These are phyloP conservation scores for Arctostaphylos glauca DNA, from an alignment of 148 eudicot species.

Conservation along the genomic window DNA sequence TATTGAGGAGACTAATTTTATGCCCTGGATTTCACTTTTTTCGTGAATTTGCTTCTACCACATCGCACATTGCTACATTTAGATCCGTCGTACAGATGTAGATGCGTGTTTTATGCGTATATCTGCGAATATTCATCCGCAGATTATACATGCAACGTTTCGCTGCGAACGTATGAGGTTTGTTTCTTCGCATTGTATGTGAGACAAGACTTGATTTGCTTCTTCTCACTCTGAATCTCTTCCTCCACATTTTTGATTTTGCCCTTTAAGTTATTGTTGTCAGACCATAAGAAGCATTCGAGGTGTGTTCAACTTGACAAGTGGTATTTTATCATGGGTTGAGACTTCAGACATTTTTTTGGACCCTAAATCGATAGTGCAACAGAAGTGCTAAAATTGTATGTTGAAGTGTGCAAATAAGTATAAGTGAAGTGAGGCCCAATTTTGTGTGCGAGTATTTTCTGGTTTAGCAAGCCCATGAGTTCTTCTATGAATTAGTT, in stretches of 20 bases:
- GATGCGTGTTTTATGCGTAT: background rate
- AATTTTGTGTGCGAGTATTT: background rate
- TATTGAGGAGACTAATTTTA: background rate
- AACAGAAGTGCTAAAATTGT: background rate
- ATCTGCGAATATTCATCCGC: background rate
- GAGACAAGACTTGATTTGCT: background rate
- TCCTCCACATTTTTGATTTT: background rate
- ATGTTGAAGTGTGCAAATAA: background rate
- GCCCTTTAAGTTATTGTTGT: background rate
- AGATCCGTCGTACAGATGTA: background rate
- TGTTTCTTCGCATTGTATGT: background rate
- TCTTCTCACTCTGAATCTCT: background rate
- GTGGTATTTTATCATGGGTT: background rate
- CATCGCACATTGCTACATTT: slow-evolving; percentile 7
- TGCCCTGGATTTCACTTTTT: slow-evolving; percentile 10
- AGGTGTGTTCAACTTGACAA: background rate
- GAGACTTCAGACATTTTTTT: background rate
- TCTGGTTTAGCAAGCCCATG: background rate
- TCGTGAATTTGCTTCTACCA: background rate
- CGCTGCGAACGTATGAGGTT: background rate
- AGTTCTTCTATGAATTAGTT: background rate
- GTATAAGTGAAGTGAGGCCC: background rate
- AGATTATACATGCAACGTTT: no score
- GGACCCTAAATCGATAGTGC: background rate
- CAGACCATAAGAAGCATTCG: background rate